Evolutionary conservation across 2,329 filamentous ascomycete species (phyloP).

Genomic region (Fusarium verticillioides): DNA sequence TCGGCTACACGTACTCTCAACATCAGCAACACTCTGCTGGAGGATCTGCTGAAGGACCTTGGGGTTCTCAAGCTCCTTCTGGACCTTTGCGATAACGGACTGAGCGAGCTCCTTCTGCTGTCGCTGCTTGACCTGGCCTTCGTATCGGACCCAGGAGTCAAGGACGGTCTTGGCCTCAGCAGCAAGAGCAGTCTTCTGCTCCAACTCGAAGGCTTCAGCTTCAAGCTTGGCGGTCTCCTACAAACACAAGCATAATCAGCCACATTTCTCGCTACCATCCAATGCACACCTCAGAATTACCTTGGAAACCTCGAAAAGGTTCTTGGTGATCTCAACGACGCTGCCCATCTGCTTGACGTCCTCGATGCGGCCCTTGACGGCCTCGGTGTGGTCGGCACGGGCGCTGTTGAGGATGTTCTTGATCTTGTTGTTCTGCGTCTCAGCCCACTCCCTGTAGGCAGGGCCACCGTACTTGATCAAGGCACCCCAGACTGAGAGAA

Average conservation of each 20-base stretch:
- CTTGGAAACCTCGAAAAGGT: conserved; percentile 97
- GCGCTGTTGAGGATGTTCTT: conserved; percentile 95
- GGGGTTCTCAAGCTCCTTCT: conserved; percentile 98
- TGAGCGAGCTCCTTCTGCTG: conserved; percentile 97
- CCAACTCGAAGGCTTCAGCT: conserved; percentile 94
- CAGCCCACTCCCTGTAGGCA: conserved; percentile 91
- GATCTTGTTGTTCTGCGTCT: conserved; percentile 90
- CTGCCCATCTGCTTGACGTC: conserved; percentile 94
- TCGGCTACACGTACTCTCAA: conserved; percentile 78
- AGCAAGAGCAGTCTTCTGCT: conserved; percentile 93
- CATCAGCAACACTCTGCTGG: conserved; percentile 93
- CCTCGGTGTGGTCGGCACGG: conserved; percentile 92
- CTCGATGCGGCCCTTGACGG: conserved; percentile 93
- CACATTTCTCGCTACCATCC: conserved; percentile 12
- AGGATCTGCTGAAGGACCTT: conserved; percentile 98
- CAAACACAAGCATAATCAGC: conserved; percentile 43
- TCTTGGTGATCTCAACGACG: conserved; percentile 97
- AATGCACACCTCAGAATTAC: conserved; percentile 60
- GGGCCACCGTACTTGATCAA: conserved; percentile 95
- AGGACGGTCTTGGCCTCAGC: conserved; percentile 94
- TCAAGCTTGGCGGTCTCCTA: conserved; percentile 98
- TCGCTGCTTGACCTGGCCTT: conserved; percentile 97
- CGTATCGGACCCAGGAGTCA: conserved; percentile 98
- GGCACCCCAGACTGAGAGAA: conserved; percentile 91
- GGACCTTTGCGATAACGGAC: conserved; percentile 94